phyloP scores from a whole-genome alignment of 305 asterid species.

The Fraxinus sp. region DNA sequence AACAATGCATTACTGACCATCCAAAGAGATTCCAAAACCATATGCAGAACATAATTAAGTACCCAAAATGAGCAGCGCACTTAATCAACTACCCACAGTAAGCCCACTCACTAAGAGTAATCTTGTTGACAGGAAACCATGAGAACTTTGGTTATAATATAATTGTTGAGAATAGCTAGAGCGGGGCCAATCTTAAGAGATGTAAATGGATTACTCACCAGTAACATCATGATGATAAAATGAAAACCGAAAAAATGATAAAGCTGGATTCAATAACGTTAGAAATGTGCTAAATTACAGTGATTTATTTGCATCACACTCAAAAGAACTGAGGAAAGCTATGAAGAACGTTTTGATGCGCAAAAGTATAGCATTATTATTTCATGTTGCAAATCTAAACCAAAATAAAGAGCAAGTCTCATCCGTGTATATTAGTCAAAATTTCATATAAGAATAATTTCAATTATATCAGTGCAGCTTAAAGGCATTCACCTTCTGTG shows the following conservation, averaged over 20 bases:
- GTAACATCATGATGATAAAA: too few relatives aligned
- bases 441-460: not conserved
- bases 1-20: not conserved
- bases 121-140: not conserved
- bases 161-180: not conserved
- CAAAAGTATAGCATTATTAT: not conserved
- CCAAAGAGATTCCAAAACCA: not conserved
- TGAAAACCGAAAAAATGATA: not conserved
- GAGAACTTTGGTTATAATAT: not conserved
- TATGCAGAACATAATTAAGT: not conserved
- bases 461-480: not conserved
- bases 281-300: not conserved
- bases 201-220: not conserved
- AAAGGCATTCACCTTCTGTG: conserved; percentile 60
- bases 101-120: not conserved
- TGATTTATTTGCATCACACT: not conserved
- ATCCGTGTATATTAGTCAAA: not conserved
- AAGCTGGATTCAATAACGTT: not conserved
- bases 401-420: not conserved
- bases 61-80: not conserved
- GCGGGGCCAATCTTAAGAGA: not conserved
- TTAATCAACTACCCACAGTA: not conserved
- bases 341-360: not conserved
- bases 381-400: conserved; percentile 2
- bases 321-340: not conserved